Evolutionary conservation across 2,329 filamentous ascomycete species (phyloP).

Genomic region (Talaromyces atroroseus): DNA sequence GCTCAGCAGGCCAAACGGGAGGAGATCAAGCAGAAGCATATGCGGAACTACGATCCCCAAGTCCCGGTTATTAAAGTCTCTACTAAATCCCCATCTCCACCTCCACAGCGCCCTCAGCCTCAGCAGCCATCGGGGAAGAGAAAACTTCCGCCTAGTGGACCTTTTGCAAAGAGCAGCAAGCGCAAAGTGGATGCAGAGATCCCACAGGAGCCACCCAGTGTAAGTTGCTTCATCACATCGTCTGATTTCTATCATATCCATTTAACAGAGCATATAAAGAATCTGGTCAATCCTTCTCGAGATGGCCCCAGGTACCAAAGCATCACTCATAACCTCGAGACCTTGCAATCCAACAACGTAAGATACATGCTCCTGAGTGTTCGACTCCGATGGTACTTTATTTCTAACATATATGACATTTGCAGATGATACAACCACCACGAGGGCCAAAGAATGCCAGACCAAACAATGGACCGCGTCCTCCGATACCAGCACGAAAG

Average conservation of each 20-base stretch:
- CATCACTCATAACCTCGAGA: constrained; percentile 17
- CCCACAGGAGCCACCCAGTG: constrained; percentile 18
- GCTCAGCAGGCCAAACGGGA: constrained; percentile 32
- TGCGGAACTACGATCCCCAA: constrained; percentile 41
- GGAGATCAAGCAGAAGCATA: constrained; percentile 36
- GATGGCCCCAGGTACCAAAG: constrained; percentile 28
- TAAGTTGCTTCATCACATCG: constrained; percentile 2
- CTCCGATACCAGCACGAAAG: constrained; percentile 31
- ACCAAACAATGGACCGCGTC: constrained; percentile 17
- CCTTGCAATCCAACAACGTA: constrained; percentile 1
- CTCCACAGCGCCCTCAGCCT: constrained; percentile 1
- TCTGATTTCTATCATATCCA: neutral
- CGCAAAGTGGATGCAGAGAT: constrained; percentile 19
- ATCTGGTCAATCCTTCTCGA: constrained; percentile 36
- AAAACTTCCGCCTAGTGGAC: constrained; percentile 20
- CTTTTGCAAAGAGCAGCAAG: constrained; percentile 19
- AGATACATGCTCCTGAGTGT: neutral
- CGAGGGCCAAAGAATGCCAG: constrained; percentile 13
- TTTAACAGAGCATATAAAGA: constrained; percentile 20
- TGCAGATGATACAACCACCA: constrained; percentile 14
- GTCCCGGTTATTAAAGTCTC: constrained; percentile 36
- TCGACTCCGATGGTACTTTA: neutral
- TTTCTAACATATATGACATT: neutral
- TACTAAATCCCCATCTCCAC: constrained; percentile 15
- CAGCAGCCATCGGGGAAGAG: constrained; percentile 20